These are phyloP conservation scores for Camellia oleifera DNA, from an alignment of 179 eudicot species.

Conservation along the genomic window DNA sequence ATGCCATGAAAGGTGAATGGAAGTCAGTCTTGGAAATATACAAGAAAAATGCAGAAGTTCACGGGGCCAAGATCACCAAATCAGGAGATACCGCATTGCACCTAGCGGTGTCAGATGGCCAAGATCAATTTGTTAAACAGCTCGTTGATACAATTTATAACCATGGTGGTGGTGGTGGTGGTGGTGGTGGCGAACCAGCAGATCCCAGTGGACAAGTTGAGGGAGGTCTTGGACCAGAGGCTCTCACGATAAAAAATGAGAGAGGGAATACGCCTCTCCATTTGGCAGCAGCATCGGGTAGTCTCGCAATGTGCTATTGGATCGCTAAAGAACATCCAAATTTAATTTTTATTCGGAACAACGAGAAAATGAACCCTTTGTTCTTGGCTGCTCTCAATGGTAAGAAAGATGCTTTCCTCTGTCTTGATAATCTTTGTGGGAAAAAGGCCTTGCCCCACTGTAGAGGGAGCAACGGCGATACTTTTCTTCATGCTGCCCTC, in stretches of 20 bases:
- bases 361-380: slow-evolving; percentile 16
- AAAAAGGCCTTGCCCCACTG: background rate
- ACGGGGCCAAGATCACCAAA: slow-evolving; percentile 2
- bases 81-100: slow-evolving; percentile 18
- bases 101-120: slow-evolving; percentile 15
- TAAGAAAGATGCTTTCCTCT: slow-evolving; percentile 16
- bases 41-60: background rate
- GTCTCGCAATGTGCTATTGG: background rate
- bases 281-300: slow-evolving; percentile 14
- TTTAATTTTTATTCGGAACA: slow-evolving; percentile 11
- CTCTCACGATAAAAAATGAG: slow-evolving; percentile 5
- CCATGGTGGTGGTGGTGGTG: too few species aligned
- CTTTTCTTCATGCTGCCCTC: slow-evolving; percentile 18
- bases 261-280: slow-evolving; percentile 21
- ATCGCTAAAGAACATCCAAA: background rate
- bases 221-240: background rate
- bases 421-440: background rate
- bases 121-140: background rate
- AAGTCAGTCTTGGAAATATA: slow-evolving; percentile 3
- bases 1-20: slow-evolving; percentile 17
- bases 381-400: slow-evolving; percentile 17
- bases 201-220: background rate
- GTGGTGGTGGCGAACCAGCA: too few species aligned
- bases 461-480: slow-evolving; percentile 18
- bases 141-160: background rate